Percentiles rank a stretch among this genome's conserved stretches.
Conservation (phyloP, 805 yeast genomes). For the Cephaloascus fragrans region DNA sequence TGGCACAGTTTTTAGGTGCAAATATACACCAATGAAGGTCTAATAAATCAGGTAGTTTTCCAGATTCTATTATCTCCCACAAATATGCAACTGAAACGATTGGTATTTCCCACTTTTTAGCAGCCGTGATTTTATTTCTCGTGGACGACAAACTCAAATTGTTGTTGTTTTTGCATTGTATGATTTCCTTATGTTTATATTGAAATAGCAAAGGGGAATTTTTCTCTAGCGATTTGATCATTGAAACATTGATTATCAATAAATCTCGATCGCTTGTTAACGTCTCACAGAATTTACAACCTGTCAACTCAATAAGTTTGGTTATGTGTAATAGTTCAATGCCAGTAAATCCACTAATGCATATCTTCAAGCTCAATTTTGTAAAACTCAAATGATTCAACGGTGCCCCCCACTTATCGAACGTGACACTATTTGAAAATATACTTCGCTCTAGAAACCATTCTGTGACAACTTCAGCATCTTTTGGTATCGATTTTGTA, state of each 20-base stretch:
- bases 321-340: constrained; percentile 64
- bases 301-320: constrained; percentile 47
- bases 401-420: constrained; percentile 61
- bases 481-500: constrained; percentile 8
- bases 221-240: constrained; percentile 28
- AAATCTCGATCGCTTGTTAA: constrained; percentile 44
- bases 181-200: constrained; percentile 19
- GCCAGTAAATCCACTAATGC: constrained; percentile 70
- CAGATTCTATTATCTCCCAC: constrained; percentile 37
- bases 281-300: constrained; percentile 38
- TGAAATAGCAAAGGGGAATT: constrained; percentile 33
- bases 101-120: constrained; percentile 48
- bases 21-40: constrained; percentile 47
- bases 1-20: constrained; percentile 26
- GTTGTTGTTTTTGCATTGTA: constrained; percentile 20
- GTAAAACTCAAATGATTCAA: constrained; percentile 15
- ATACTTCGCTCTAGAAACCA: constrained; percentile 74
- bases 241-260: constrained; percentile 41
- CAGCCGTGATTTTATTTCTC: constrained; percentile 46
- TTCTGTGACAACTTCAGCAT: constrained; percentile 46
- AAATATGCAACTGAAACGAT: constrained; percentile 45
- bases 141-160: constrained; percentile 29
- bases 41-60: constrained; percentile 27
- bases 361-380: constrained; percentile 23
- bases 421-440: constrained; percentile 36